Base-by-base conservation (phyloP, 2,329 filamentous ascomycete genomes). In the Davidsoniella virescens region DNA sequence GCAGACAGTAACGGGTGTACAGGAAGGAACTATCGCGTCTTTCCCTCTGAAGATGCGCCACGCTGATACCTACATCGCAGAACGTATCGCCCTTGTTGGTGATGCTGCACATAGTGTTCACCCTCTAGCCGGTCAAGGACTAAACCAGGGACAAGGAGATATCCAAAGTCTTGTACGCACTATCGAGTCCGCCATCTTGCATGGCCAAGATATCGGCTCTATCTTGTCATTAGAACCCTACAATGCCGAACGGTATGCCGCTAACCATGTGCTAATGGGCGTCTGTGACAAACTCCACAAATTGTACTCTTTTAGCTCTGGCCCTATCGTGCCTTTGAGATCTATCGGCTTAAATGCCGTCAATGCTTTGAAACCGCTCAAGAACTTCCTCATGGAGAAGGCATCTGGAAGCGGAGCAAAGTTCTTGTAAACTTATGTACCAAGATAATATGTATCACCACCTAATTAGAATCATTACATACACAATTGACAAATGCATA, bases 21-120 rank as follows among this genome's bases (percentile, higher is more conserved):
- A 96, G 62, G 72, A 82, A 49, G 80, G 81, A 57, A 87, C 78
- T 16, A 70, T 93, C 12, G 90, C 92, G 1, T 88, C 85, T 0
- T 98, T 98, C 65, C 92, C 92, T 0, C 75, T 98, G 16, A 85
- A 83, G 60, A 73, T 96, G 69, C 81, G 88, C 25, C 92, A 98
- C 62, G 88, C 90, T n/a, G 85, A 93, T 60, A 87, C 85, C 1
- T 98, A 98, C 62, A 84, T 85, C 40, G 84, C 80, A 38, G 87
- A 94, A 59, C 82, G 92, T n/a, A 71, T 95, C 7, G 92, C 88
- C 1, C 75, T 98, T 1, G 78, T 98, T 36, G 92, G 92, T 54
- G 92, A 98, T 57, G 92, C 92, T 1, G 92, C 92, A 6, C 92
- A 98, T 63, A 94, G 88, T 1, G 80, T 94, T 56, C 92, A 98